Percentiles rank a stretch among this genome's conserved stretches.
phyloP scores from a whole-genome alignment of 371 early-diverging fungal genomes.

The Actinomucor elegans region DNA sequence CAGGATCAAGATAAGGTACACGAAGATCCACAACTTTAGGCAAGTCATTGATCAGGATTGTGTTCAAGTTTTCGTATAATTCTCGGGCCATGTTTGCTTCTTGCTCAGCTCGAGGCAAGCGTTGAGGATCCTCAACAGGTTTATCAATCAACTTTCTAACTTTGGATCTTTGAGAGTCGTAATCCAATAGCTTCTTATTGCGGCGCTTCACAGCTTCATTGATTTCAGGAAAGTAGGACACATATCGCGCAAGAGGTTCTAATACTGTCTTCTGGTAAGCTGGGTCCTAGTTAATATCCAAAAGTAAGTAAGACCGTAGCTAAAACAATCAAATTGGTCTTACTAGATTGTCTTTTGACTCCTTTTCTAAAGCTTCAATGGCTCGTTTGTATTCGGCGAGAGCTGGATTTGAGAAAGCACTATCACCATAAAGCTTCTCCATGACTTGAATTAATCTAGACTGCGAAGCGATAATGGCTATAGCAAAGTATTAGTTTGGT shows the following conservation, averaged over 20 bases:
- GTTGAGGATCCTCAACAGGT: constrained; percentile 69
- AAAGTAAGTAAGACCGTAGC: background rate
- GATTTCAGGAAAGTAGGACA: constrained; percentile 86
- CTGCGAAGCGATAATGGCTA: constrained; percentile 85
- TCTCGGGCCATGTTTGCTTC: constrained; percentile 71
- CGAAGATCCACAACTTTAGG: constrained; percentile 85
- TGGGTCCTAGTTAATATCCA: constrained; percentile 51
- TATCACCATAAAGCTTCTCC: constrained; percentile 68
- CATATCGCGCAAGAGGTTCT: constrained; percentile 80
- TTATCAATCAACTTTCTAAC: constrained; percentile 77
- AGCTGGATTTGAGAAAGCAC: constrained; percentile 38
- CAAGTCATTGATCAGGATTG: constrained; percentile 78
- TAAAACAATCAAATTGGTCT: background rate
- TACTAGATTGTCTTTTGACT: constrained; percentile 73
- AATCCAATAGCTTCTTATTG: constrained; percentile 82
- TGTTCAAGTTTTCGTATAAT: constrained; percentile 78
- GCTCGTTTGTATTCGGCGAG: constrained; percentile 74
- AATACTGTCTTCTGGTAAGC: constrained; percentile 78
- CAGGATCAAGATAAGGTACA: constrained; percentile 88
- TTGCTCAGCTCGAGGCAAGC: constrained; percentile 71
- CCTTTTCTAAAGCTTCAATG: constrained; percentile 78
- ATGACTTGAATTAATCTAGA: constrained; percentile 80
- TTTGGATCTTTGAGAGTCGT: constrained; percentile 73
- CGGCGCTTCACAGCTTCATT: constrained; percentile 86
- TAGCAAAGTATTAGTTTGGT: constrained; percentile 48